Conservation (phyloP, 2,329 filamentous ascomycete genomes). For the Drechslerella dactyloides region DNA sequence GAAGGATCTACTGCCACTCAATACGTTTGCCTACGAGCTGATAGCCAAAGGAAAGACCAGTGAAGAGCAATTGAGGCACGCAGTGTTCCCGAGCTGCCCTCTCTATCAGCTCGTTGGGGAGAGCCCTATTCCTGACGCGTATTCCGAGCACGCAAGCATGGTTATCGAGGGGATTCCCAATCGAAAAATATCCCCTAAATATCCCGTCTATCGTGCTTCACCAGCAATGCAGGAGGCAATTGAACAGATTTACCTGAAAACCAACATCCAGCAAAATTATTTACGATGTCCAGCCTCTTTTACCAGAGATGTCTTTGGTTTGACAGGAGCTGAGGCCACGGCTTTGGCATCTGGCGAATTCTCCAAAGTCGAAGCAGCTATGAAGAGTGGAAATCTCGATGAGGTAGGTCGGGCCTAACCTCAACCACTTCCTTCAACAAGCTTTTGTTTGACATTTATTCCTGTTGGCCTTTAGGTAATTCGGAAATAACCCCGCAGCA, state of each 20-base stretch:
- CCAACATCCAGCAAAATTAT: slow-evolving; percentile 1
- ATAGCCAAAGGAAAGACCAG: neutral
- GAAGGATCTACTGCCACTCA: slow-evolving; percentile 12
- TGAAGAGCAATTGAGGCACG: slow-evolving; percentile 11
- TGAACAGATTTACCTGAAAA: slow-evolving; percentile 24
- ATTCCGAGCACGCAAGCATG: slow-evolving; percentile 6
- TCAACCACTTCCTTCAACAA: neutral
- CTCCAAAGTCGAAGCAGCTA: slow-evolving; percentile 6
- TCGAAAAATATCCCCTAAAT: neutral
- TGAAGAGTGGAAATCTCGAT: slow-evolving; percentile 19
- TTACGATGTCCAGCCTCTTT: neutral
- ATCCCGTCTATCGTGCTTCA: slow-evolving; percentile 7
- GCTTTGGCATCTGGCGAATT: slow-evolving; percentile 20
- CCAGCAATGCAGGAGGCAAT: slow-evolving; percentile 8
- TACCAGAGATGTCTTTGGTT: neutral
- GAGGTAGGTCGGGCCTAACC: neutral
- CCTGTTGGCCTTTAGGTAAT: neutral
- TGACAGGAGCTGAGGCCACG: neutral
- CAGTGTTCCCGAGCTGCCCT: slow-evolving; percentile 12
- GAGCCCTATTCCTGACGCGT: neutral
- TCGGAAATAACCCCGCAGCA: neutral
- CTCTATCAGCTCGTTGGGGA: slow-evolving; percentile 15
- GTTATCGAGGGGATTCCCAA: neutral
- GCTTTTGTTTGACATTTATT: neutral
- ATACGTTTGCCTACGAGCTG: slow-evolving; percentile 9